A percentile compares a stretch with the other conserved stretches of the same genome.
Conservation (phyloP, 75 land plant genomes). For the Pinus taeda region DNA sequence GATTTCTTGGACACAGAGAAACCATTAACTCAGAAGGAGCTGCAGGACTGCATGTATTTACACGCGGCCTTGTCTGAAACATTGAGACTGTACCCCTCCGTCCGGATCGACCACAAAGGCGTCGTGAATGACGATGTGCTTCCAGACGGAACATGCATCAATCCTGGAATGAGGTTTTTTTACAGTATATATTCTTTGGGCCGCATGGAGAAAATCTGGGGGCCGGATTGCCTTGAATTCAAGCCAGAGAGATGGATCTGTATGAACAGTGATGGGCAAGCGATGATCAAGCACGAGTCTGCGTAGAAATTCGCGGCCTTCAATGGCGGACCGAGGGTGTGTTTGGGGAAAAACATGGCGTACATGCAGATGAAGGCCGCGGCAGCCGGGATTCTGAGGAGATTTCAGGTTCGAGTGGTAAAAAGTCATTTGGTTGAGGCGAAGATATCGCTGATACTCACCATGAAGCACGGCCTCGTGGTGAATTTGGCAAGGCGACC, state of each 20-base stretch:
- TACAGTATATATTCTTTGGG: constrained; percentile 66
- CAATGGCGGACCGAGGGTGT: constrained; percentile 84
- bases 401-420: constrained; percentile 37
- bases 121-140: constrained; percentile 51
- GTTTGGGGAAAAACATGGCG: constrained; percentile 86
- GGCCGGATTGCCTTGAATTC: constrained; percentile 67
- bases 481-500: neutral
- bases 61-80: constrained; percentile 84
- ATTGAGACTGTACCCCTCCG: constrained; percentile 83
- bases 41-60: constrained; percentile 62
- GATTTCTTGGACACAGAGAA: too few relatives aligned
- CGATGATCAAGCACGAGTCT: constrained; percentile 31
- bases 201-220: constrained; percentile 59
- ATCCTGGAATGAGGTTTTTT: constrained; percentile 49
- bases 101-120: constrained; percentile 73
- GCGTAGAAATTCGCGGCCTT: constrained; percentile 65
- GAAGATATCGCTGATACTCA: constrained; percentile 63
- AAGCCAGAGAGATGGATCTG: constrained; percentile 64
- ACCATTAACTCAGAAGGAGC: constrained; percentile 12
- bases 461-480: neutral
- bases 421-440: constrained; percentile 63
- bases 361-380: constrained; percentile 80
- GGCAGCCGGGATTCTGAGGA: constrained; percentile 44
- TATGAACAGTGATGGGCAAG: constrained; percentile 9
- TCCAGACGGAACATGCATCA: constrained; percentile 67